phyloP scores from a whole-genome alignment of 768 basidiomycete species.

The Coprinopsis sp. region DNA sequence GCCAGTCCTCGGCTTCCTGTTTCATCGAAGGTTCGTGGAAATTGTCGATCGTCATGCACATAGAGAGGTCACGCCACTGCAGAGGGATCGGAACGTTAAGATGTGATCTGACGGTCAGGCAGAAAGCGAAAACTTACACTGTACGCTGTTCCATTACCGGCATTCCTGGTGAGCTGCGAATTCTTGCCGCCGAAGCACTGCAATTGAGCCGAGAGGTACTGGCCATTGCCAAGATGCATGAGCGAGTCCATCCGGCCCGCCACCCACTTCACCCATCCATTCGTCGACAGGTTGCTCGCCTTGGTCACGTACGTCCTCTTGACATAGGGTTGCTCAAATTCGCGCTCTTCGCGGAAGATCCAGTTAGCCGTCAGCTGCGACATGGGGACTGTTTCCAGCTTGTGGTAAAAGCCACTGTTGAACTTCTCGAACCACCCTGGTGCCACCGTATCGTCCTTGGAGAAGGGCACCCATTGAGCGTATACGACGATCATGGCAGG shows the following conservation, averaged over 20 bases:
- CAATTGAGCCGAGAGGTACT: too few species aligned
- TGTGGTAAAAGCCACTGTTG: too few species aligned
- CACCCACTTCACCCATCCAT: conserved; percentile 10
- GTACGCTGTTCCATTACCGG: conserved; percentile 8
- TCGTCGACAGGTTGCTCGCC: too few species aligned
- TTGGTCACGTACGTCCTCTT: conserved; percentile 11
- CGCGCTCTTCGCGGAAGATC: conserved; percentile 11
- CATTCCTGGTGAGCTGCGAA: conserved; percentile 10
- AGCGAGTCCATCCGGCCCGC: conserved; percentile 6
- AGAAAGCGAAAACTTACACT: background rate
- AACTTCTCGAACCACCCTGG: conserved; percentile 8
- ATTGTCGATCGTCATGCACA: conserved; percentile 9
- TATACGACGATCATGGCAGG: conserved; percentile 7
- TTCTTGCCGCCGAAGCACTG: too few species aligned
- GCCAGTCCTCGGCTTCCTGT: too few species aligned
- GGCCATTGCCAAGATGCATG: conserved; percentile 1
- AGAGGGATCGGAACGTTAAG: background rate
- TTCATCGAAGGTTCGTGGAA: too few species aligned
- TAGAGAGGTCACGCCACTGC: conserved; percentile 9
- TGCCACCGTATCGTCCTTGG: too few species aligned
- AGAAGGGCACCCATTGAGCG: too few species aligned
- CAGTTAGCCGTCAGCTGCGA: conserved; percentile 10
- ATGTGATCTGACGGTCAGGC: too few species aligned
- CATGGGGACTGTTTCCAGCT: conserved; percentile 9
- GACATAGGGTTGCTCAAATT: conserved; percentile 10